Evolutionary conservation across 108 stramenopile genomes (phyloP), one percentile per base, ranked within the genome.

Genomic region (Cyclotella cryptica): DNA sequence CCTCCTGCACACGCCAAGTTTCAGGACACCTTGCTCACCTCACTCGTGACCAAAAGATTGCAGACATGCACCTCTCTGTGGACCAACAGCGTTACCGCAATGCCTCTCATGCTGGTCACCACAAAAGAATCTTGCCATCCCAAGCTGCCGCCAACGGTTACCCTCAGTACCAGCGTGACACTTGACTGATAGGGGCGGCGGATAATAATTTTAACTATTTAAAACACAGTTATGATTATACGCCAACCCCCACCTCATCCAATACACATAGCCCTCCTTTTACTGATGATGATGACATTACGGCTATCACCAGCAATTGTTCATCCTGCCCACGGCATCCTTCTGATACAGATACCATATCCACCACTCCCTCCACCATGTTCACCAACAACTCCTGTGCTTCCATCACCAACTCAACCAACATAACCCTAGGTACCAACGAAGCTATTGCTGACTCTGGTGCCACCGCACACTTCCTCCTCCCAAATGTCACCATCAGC

Each of bases 371-470:
- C 2, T 35, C 35, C 35, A 35, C 2, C 35, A 2, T 1, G 1
- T 55, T 8, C 55, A 12, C n/a, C 24, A 26, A 3, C 24, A 12
- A 9, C 24, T n/a, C n/a, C 55, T 12, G 22, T 24, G 22, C 19
- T 1, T 22, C 55, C 24, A 3, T 24, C n/a, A 2, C 55, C 55
- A 24, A 55, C n/a, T 12, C n/a, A 26, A 55, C 24, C n/a, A 21
- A 55, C 22, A 21, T 55, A 1, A 22, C 55, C n/a, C 55, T 55
- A 3, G n/a, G 22, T 9, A 22, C 44, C 9, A n/a, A 66, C 5
- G 19, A 11, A 8, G 52, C 67, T 2, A 76, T 76, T 9, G 55
- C 39, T 1, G 76, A 77, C 21, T 45, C 76, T 1, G 76, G 76
- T 0, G 76, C 76, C 1, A 70, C 69, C 12, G 55, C 29, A 27